Evolutionary conservation across 2,329 filamentous ascomycete species (phyloP), one percentile per base, ranked within the genome.

Genomic region (Paecilomyces variotii): DNA sequence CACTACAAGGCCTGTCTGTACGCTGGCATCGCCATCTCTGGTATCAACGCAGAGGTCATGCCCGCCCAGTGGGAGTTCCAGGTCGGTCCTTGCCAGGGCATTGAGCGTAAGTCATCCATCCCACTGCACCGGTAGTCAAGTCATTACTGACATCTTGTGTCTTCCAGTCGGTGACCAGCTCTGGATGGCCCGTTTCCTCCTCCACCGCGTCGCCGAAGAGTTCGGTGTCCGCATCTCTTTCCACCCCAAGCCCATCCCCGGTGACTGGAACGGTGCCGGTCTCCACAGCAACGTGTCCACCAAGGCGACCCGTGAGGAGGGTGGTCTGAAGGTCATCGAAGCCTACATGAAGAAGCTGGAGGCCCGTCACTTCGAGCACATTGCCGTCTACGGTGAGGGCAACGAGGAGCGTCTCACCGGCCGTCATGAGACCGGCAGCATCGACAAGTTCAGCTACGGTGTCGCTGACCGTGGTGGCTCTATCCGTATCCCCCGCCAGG

Each of bases 41-140:
- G 94, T 72, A 97, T 94, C 81, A 99, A 99, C 78, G 94, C 94
- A 65, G 94, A 99, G 84, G 94, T 99, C 72, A 96, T 97, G 90
- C 89, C 91, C 64, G 91, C 89, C 61, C 93, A 97, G 79, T 97
- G 93, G 93, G 93, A 97, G 78, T 97, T 90, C 86, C 93, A 97
- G 76, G 90, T 97, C 70, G 93, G 93, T 59, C 93, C 93, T 64
- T 96, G 90, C 79, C 77, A 81, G 57, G 93, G 91, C 64, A 97
- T 97, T 69, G 81, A 87, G 74, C 89, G 87, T 90, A 77, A 79
- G 85, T 81, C 56, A 34, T 45, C 54, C 53, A 54, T 54, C 55
- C 19, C 9, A n/a, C 10, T 56, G 24, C 53, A 54, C 11, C 51
- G 24, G 19, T 3, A 27, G 14, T 11, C 9, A 12, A 11, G 12